Conservation (phyloP, 2,329 filamentous ascomycete genomes). For the Fusarium sp. region DNA sequence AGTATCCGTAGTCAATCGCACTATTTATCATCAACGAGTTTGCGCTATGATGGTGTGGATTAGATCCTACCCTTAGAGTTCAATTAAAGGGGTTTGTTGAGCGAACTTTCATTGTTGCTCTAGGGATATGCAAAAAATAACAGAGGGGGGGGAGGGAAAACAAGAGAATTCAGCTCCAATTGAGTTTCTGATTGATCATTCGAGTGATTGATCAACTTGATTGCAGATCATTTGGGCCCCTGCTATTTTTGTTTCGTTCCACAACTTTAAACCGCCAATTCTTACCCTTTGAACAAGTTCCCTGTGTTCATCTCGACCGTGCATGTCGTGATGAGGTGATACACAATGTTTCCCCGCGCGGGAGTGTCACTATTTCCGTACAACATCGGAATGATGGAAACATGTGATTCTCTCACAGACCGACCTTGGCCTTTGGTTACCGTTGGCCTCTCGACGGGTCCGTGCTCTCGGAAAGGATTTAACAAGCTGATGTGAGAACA, state of each 20-base stretch:
- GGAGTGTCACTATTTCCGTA: slow-evolving; percentile 6
- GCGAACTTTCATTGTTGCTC: background rate
- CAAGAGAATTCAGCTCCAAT: background rate
- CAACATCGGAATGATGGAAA: slow-evolving; percentile 1
- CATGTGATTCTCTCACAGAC: background rate
- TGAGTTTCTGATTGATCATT: slow-evolving; percentile 19
- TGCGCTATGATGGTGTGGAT: background rate
- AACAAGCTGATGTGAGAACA: background rate
- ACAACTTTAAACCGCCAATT: slow-evolving; percentile 5
- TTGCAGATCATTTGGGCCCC: slow-evolving; percentile 16
- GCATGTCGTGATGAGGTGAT: background rate
- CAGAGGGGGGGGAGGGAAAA: background rate
- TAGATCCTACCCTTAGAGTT: background rate
- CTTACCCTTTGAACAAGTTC: slow-evolving; percentile 1
- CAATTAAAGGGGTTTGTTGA: background rate
- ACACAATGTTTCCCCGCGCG: background rate
- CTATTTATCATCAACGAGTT: background rate
- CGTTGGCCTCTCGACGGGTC: slow-evolving; percentile 3
- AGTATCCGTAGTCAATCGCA: background rate
- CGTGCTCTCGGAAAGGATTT: background rate
- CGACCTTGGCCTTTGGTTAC: background rate
- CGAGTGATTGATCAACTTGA: slow-evolving; percentile 14
- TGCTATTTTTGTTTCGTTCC: slow-evolving; percentile 1
- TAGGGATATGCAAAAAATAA: background rate
- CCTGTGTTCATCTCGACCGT: background rate